A percentile compares a stretch with the other conserved stretches of the same genome.
phyloP scores from a whole-genome alignment of 1,139 yeast species.

The Debaryomyces sp. region DNA sequence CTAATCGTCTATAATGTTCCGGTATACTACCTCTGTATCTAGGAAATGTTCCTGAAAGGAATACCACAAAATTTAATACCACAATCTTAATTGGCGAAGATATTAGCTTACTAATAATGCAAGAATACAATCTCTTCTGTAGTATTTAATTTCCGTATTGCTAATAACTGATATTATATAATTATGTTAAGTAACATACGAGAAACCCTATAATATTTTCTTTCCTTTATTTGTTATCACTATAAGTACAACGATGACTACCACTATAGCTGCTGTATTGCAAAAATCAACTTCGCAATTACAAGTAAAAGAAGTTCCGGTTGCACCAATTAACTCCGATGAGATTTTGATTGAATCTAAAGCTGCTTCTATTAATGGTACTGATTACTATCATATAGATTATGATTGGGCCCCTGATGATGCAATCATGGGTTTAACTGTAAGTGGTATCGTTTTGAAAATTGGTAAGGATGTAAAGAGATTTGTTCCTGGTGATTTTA shows the following conservation, averaged over 20 bases:
- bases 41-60: neutral
- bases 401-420: neutral
- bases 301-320: neutral
- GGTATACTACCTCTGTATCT: neutral
- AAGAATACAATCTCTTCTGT: neutral
- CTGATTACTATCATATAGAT: constrained; percentile 4
- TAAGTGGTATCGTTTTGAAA: neutral
- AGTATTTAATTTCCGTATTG: neutral
- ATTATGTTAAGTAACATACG: neutral
- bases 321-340: constrained; percentile 3
- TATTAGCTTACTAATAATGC: neutral
- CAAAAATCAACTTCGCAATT: neutral
- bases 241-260: neutral
- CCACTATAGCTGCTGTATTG: neutral
- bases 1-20: no score
- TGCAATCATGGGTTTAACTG: neutral
- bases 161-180: neutral
- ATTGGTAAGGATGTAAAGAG: neutral
- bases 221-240: neutral
- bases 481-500: neutral
- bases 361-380: constrained; percentile 3
- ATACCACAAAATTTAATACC: neutral
- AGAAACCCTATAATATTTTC: neutral
- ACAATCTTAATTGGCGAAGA: no score
- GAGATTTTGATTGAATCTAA: constrained; percentile 7